Base-by-base conservation (phyloP, 768 basidiomycete species). In the Termitomyces bulborhizus region DNA sequence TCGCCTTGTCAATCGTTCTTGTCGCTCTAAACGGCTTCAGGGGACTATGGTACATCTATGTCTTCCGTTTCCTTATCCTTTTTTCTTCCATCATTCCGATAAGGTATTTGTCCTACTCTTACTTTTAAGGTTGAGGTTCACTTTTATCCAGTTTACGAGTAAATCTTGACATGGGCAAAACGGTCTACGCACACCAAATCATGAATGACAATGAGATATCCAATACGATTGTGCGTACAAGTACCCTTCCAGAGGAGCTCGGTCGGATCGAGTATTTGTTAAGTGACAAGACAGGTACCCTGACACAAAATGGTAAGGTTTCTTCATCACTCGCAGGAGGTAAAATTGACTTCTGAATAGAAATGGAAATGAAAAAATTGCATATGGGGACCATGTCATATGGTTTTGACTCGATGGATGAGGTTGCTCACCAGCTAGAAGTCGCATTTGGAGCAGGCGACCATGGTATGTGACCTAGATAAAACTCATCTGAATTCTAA, bases 61-160 rank as follows among this genome's bases (percentile, higher is more conserved):
- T 98, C 31, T 89, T 98, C 72, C 83, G 97, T 18, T 99, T 99
- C 70, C 77, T 99, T 51, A 98, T 99, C 65, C 78, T 99, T 21
- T 99, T 98, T 73, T 98, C 96, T 47, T 96, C 93, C 29, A 99
- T 99, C 69, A 98, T 99, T 65, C 96, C 97, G 26, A 99, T 99
- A 73, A 96, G 93, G 96, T 92, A 48, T 53, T 68, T 18, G 46
- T n/a, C n/a, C 12, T 13, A 0, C 0, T 42, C 32, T 31, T 11
- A 51, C 8, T 21, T 50, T 18, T 16, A 27, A 42, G n/a, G 32
- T 53, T 44, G 27, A 31, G 3, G 8, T 11, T 39, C 61, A 16
- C 53, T 36, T 24, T 13, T 42, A 37, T 21, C 6, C 66, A 98
- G 95, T 78, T 75, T 99, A 53, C 90, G 97, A n/a, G 96, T 99